Percentiles rank a stretch among this genome's conserved stretches.
phyloP scores from a whole-genome alignment of 2,329 filamentous ascomycete genomes.

The Zymoseptoria ardabiliae region DNA sequence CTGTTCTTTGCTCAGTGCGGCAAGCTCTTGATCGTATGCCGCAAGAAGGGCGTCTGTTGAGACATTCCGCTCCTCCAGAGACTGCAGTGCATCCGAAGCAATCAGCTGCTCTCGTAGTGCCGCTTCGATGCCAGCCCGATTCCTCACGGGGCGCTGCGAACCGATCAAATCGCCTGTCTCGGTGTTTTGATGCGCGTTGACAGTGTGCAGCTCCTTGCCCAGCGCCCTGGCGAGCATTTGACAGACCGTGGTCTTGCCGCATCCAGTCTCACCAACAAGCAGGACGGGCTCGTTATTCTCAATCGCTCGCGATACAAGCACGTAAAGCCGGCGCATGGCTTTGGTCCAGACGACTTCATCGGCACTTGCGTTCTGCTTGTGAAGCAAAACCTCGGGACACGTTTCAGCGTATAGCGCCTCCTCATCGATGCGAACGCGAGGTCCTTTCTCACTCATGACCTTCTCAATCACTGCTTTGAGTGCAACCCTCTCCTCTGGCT shows the following conservation, averaged over 20 bases:
- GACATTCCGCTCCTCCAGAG: constrained; percentile 12
- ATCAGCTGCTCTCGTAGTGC: constrained; percentile 57
- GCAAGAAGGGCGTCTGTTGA: constrained; percentile 51
- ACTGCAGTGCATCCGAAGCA: constrained; percentile 24
- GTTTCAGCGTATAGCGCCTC: constrained; percentile 58
- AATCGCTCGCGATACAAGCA: constrained; percentile 79
- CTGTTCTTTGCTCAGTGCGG: constrained; percentile 31
- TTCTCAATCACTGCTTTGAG: constrained; percentile 85
- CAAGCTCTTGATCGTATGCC: constrained; percentile 45
- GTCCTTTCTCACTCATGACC: constrained; percentile 59
- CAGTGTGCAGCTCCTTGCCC: constrained; percentile 68
- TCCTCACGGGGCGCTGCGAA: constrained; percentile 84
- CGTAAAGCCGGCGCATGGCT: constrained; percentile 85
- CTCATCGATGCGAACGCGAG: constrained; percentile 66
- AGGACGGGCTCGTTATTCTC: constrained; percentile 89
- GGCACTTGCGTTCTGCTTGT: constrained; percentile 20
- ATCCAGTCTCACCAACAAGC: constrained; percentile 92
- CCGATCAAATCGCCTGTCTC: constrained; percentile 97
- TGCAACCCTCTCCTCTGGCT: constrained; percentile 72
- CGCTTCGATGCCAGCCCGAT: constrained; percentile 65
- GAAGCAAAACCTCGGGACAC: constrained; percentile 32
- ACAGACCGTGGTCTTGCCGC: constrained; percentile 94
- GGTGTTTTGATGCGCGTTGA: constrained; percentile 97
- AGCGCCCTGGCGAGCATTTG: constrained; percentile 82
- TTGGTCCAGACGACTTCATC: constrained; percentile 81